Conservation (phyloP, 768 basidiomycete species). For the Tylopilus sp. region DNA sequence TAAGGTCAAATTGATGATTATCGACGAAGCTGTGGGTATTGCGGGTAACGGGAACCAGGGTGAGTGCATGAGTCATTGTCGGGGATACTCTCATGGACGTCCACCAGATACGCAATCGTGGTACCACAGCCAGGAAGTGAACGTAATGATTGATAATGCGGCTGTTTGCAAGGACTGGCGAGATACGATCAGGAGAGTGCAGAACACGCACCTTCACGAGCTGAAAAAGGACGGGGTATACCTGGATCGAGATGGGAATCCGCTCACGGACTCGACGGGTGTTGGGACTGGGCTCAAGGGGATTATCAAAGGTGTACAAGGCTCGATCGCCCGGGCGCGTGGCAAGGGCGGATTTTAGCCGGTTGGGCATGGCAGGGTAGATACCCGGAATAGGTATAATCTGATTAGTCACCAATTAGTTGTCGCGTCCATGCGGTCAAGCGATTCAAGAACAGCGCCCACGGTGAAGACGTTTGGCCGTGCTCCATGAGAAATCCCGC, state of each 20-base stretch:
- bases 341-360: slow-evolving; percentile 40
- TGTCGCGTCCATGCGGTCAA: slow-evolving; percentile 5
- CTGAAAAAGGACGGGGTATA: slow-evolving; percentile 52
- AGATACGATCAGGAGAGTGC: slow-evolving; percentile 47
- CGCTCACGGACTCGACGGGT: slow-evolving; percentile 37
- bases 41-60: slow-evolving; percentile 70
- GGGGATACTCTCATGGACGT: background rate
- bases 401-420: slow-evolving; percentile 13
- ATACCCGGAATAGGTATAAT: background rate
- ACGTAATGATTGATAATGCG: slow-evolving; percentile 59
- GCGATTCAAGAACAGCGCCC: background rate
- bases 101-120: slow-evolving; percentile 57
- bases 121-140: slow-evolving; percentile 72
- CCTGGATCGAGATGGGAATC: slow-evolving; percentile 46
- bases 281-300: slow-evolving; percentile 37
- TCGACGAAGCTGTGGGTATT: slow-evolving; percentile 64
- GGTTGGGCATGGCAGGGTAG: background rate
- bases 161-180: slow-evolving; percentile 54
- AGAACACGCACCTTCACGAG: slow-evolving; percentile 53
- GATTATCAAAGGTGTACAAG: slow-evolving; percentile 40
- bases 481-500: slow-evolving; percentile 3
- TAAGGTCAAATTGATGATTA: slow-evolving; percentile 60
- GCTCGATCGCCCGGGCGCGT: slow-evolving; percentile 40
- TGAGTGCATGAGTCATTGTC: slow-evolving; percentile 12
- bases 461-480: background rate